Evolutionary conservation across 1,284 basidiomycete genomes (phyloP), one percentile per base, ranked within the genome.

Genomic region (Golubevia pallescens): DNA sequence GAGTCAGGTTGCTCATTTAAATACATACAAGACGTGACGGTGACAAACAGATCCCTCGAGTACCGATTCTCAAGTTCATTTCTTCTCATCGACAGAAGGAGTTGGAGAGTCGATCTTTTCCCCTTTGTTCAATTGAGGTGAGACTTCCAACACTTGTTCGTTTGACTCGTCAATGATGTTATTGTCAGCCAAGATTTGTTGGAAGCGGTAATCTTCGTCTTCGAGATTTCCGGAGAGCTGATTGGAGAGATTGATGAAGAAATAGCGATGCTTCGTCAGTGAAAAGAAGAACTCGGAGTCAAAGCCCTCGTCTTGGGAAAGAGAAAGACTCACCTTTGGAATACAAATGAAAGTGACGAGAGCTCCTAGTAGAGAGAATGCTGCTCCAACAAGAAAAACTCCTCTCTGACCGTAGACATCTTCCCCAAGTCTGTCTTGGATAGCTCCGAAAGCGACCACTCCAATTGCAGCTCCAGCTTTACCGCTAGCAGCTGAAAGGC

Each of bases 321-420:
- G n/a, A n/a, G n/a, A n/a, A n/a, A n/a, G 61, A 48, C 65, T 61
- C 57, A 68, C 63, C 21, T 68, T 57, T 2, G 80, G 80, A 21
- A 82, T 77, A 8, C 69, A 62, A n/a, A 67, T 58, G 54, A 67
- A 68, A 0, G 74, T 68, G 21, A 69, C 58, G 6, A 72, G 19
- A 3, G 66, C 70, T 57, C 76, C 78, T 28, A 82, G 19, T 19
- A 82, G 54, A n/a, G 67, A 70, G 16, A 78, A 57, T 1, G 64
- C 76, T 3, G 77, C 75, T 24, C 77, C 78, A 52, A 77, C 69
- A 51, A 74, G 67, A 61, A 81, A 78, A 51, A 75, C 73, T 0
- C 73, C 79, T 61, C 75, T 75, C 60, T 77, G 73, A 23, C 76
- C 78, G 58, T 72, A 71, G 65, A 75, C 70, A 32, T 59, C 68